A percentile compares a stretch with the other conserved stretches of the same genome.
Conservation (phyloP, 768 basidiomycete genomes). For the Asterophora parasitica region DNA sequence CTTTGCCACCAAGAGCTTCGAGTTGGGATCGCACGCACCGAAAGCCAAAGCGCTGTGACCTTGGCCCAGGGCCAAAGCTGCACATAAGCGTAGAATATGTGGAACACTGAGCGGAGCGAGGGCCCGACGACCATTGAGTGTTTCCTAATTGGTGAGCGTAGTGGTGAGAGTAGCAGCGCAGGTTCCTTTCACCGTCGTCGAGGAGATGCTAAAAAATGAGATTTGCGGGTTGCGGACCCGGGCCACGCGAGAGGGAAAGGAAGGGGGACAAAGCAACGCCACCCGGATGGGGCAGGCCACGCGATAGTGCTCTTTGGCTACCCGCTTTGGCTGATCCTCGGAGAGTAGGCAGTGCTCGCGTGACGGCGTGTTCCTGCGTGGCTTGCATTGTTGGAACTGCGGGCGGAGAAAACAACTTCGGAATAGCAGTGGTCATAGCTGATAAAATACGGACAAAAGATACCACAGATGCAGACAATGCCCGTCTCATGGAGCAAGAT, state of each 20-base stretch:
- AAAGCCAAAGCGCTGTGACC: slow-evolving; percentile 8
- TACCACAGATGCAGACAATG: not conserved
- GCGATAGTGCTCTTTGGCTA: not conserved
- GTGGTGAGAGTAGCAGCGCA: not conserved
- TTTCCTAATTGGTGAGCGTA: slow-evolving; percentile 1
- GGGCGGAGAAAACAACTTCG: not conserved
- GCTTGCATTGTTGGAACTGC: not conserved
- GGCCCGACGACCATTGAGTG: slow-evolving; percentile 4
- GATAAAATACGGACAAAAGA: not conserved
- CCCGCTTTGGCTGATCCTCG: not conserved
- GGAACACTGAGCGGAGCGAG: too few relatives aligned
- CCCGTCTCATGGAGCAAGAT: not conserved
- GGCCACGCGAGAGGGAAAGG: not conserved
- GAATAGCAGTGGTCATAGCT: not conserved
- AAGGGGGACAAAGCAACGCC: not conserved
- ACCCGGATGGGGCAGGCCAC: not conserved
- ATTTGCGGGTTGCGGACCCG: not conserved
- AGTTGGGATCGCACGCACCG: not conserved
- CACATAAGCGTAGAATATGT: too few relatives aligned
- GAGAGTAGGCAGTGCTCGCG: not conserved
- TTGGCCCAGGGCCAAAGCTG: slow-evolving; percentile 9
- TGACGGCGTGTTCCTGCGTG: not conserved
- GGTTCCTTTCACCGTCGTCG: not conserved
- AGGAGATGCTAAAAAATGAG: not conserved
- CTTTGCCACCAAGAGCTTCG: slow-evolving; percentile 2